A percentile compares a stretch with the other conserved stretches of the same genome.
phyloP scores from a whole-genome alignment of 345 rosid genomes.

The Arabidopsis arenosa region DNA sequence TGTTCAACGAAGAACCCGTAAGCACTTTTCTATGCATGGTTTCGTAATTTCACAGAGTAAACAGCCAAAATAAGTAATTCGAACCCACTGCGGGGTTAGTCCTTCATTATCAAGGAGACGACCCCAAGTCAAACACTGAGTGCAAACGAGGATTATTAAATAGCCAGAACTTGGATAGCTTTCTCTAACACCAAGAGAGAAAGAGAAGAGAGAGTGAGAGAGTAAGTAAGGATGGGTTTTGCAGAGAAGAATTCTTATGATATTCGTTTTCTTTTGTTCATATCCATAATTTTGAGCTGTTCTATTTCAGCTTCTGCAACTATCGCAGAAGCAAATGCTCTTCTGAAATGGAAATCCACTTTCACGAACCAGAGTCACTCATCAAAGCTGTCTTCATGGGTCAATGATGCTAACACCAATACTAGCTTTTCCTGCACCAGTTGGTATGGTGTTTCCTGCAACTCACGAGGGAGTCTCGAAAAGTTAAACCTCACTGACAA shows the following conservation, averaged over 20 bases:
- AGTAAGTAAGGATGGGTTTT: background rate
- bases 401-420: background rate
- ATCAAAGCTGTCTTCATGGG: constrained; percentile 31
- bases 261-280: constrained; percentile 3
- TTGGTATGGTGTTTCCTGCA: constrained; percentile 49
- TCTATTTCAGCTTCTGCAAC: constrained; percentile 3
- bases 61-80: no score
- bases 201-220: background rate
- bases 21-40: background rate
- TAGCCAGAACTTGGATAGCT: background rate
- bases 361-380: constrained; percentile 32
- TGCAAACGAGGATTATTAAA: background rate
- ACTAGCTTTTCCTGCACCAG: constrained; percentile 30
- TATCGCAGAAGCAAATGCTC: constrained; percentile 35
- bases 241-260: background rate
- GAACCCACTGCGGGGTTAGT: background rate
- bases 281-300: constrained; percentile 12
- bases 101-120: background rate
- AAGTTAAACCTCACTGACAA: constrained; percentile 40
- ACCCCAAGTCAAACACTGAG: constrained; percentile 7
- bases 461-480: constrained; percentile 27
- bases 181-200: background rate
- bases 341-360: constrained; percentile 42
- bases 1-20: no score
- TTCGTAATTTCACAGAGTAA: no score